Evolutionary conservation across 1,284 basidiomycete genomes (phyloP), one percentile per base, ranked within the genome.

Genomic region (Quambalaria eucalypti): DNA sequence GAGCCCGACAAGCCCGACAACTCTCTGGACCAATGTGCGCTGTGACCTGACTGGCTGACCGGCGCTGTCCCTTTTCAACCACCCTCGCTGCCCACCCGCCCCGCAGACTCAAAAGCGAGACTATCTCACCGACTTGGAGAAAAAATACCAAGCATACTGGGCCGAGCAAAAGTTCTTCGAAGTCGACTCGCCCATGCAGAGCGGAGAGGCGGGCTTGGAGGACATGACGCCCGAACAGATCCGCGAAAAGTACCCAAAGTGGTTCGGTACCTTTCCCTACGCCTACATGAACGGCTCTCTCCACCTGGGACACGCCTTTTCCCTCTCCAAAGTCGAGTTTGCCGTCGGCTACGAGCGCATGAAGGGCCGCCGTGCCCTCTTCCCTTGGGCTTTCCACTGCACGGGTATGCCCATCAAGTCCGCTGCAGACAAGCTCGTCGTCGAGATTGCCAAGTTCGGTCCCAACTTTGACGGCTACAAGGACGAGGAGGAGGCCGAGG

Each of bases 261-360:
- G 90, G 90, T 88, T 97, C 72, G 92, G 91, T 55, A 96, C 85
- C 77, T 92, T 88, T 77, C 90, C 93, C 28, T 76, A 72, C 55
- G 68, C 74, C 1, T 99, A 99, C 82, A 97, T 97, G 90, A 99
- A 99, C 76, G 95, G 95, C 50, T 88, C 87, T 62, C 82, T 98
- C 66, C 95, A 99, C 78, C 82, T 98, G 31, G 95, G 55, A 16
- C 95, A 99, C 78, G 93, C 88, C 0, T 99, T 99, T 79, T 93
- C 92, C 40, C 89, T 98, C 77, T 92, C 90, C 60, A 99, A 99
- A 80, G 87, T 97, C 76, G 95, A 99, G 77, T 99, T 98, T 71
- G 85, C 87, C 1, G 87, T 92, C 39, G 95, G 95, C 23, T 98
- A 88, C 77, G 87, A 99, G 78, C 82, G 93, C 51, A 87, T 99